These are phyloP conservation scores for Pyrrhoderma noxium DNA, from an alignment of 1,284 basidiomycete genomes.

Conservation along the genomic window DNA sequence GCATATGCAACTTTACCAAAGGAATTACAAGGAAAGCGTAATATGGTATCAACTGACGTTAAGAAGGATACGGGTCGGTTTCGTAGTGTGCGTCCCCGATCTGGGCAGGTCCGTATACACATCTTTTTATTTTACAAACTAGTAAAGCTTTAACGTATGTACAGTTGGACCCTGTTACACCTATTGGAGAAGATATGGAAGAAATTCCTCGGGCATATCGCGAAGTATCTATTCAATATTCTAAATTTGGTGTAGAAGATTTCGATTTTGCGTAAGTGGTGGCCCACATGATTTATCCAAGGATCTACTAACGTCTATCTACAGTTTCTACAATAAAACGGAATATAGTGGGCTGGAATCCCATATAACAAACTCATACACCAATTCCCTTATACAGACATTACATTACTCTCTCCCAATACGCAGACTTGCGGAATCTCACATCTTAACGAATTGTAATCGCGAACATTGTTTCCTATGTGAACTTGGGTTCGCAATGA, in stretches of 20 bases:
- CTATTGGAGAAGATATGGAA: constrained; percentile 40
- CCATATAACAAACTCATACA: constrained; percentile 96
- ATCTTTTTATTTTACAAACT: neutral
- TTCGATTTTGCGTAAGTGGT: constrained; percentile 86
- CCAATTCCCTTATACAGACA: constrained; percentile 87
- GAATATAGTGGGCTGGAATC: constrained; percentile 91
- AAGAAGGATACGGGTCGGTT: constrained; percentile 63
- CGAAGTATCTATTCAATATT: constrained; percentile 96
- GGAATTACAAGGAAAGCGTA: constrained; percentile 77
- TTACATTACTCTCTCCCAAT: constrained; percentile 83
- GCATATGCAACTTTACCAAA: constrained; percentile 83
- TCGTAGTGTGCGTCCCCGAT: constrained; percentile 67
- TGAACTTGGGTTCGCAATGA: constrained; percentile 90
- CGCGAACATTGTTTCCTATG: constrained; percentile 91
- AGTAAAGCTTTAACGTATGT: neutral
- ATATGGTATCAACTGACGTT: constrained; percentile 51
- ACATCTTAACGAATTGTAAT: constrained; percentile 82
- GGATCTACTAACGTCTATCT: neutral
- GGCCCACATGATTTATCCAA: neutral
- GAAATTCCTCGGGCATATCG: constrained; percentile 82
- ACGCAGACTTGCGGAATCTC: constrained; percentile 79
- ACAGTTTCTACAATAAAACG: constrained; percentile 88
- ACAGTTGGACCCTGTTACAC: constrained; percentile 44
- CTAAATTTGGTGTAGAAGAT: constrained; percentile 98
- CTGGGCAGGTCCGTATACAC: constrained; percentile 33